Evolutionary conservation across 2,329 filamentous ascomycete genomes (phyloP).

Genomic region (Calonectria pauciramosa): DNA sequence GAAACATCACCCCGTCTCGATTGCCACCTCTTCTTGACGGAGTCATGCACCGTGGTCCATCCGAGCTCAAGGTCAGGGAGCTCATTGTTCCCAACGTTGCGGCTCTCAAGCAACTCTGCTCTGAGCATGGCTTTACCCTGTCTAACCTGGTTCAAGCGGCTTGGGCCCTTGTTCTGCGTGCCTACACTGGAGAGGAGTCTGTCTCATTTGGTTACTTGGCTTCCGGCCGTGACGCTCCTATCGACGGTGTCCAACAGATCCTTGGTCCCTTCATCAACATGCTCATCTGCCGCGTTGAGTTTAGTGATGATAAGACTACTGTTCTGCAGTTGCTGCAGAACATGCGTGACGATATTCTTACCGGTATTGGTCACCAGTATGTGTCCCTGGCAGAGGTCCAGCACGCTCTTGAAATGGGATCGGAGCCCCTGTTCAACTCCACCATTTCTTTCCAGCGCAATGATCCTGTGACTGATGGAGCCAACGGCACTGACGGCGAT

Average conservation of each 20-base stretch:
- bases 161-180: neutral
- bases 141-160: neutral
- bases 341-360: neutral
- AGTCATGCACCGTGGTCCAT: neutral
- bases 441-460: neutral
- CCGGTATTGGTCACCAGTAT: neutral
- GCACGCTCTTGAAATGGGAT: conserved; percentile 1
- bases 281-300: conserved; percentile 1
- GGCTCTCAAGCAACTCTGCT: neutral
- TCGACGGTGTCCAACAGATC: neutral
- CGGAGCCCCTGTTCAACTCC: neutral
- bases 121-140: neutral
- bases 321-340: neutral
- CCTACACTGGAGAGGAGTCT: neutral
- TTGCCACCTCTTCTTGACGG: neutral
- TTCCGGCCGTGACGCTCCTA: neutral
- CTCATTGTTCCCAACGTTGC: neutral
- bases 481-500: neutral
- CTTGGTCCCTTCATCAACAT: conserved; percentile 2
- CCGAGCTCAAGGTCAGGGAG: neutral
- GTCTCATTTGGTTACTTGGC: neutral
- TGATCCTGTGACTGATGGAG: neutral
- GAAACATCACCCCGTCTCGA: neutral
- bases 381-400: neutral
- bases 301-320: neutral